Base-by-base conservation (phyloP, 306 rosid genomes). In the Fragaria iinumae region DNA sequence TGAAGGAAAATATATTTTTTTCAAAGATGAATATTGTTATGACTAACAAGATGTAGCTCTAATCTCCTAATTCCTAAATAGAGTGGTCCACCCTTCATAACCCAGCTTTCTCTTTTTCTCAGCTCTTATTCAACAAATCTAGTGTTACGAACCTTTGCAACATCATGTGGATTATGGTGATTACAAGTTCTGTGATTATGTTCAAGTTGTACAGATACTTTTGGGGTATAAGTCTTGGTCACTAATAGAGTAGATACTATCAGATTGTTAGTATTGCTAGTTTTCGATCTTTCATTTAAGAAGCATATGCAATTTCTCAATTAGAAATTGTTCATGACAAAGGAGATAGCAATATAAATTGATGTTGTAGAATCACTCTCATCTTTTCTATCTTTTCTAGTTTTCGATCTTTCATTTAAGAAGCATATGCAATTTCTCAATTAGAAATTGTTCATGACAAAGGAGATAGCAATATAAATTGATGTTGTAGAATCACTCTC, bases 221-320 rank as follows among this genome's bases (percentile, higher is more conserved):
- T 49, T 41, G 56, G 18, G 14, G 34, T 6, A 2, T 29, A 62
- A 65, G 14, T 34, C 47, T 9, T 18, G 69, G 45, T 8, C 5
- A 64, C 21, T 64, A 4, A 56, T 56, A 34, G 11, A 64, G 6
- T 65, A 17, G 14, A 20, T 34, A 16, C 47, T 0, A 56, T 71
- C 60, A 71, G 62, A 49, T 49, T 70, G n/a, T 70, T 18, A 70
- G 18, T 16, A 29, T 6, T 47, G 74, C 43, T 20, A 27, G 60
- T 70, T 48, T 70, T 13, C 25, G 11, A 3, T 29, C 4, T 49
- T 27, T 49, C 25, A 49, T 71, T 29, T 76, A 2, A 21, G 41
- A 76, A 76, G 80, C 25, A 67, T 16, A 8, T 7, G 38, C 29
- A 76, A 65, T 21, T 73, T 57, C 41, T 39, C 20, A 25, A 21